These are phyloP conservation scores for Neurospora sp. DNA, from an alignment of 495 filamentous ascomycete genomes.

Conservation along the genomic window DNA sequence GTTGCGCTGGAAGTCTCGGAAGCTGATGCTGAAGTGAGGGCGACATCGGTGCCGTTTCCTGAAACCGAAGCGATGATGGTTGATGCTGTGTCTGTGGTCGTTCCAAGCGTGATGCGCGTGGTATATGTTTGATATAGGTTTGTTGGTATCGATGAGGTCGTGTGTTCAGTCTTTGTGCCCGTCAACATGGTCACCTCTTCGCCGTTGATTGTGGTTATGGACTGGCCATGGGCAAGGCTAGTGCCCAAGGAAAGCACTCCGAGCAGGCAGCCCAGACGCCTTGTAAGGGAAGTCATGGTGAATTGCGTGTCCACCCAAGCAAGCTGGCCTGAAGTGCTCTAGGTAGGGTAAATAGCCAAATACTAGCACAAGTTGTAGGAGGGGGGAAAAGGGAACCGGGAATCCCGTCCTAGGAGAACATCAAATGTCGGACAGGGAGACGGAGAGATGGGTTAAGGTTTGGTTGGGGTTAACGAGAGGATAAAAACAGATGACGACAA, in stretches of 20 bases:
- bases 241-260: neutral
- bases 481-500: neutral
- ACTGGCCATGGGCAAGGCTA: neutral
- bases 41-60: slow-evolving; percentile 34
- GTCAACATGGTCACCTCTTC: slow-evolving; percentile 26
- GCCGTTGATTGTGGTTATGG: neutral
- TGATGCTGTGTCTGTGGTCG: slow-evolving; percentile 1
- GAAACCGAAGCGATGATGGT: slow-evolving; percentile 12
- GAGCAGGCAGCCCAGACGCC: neutral
- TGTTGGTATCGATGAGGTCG: slow-evolving; percentile 20
- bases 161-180: slow-evolving; percentile 23
- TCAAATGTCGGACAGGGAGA: neutral
- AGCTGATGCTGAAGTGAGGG: neutral
- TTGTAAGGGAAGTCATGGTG: neutral
- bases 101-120: slow-evolving; percentile 26
- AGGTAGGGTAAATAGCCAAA: neutral
- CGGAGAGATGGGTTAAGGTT: neutral
- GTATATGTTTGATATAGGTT: slow-evolving; percentile 28
- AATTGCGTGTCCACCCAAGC: neutral
- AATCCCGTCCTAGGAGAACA: neutral
- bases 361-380: neutral
- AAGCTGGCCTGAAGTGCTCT: neutral
- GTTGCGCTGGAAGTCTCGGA: slow-evolving; percentile 16
- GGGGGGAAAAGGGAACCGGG: neutral
- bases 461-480: neutral